Conservation (phyloP, 768 basidiomycete species). For the Boletellus emodensis region DNA sequence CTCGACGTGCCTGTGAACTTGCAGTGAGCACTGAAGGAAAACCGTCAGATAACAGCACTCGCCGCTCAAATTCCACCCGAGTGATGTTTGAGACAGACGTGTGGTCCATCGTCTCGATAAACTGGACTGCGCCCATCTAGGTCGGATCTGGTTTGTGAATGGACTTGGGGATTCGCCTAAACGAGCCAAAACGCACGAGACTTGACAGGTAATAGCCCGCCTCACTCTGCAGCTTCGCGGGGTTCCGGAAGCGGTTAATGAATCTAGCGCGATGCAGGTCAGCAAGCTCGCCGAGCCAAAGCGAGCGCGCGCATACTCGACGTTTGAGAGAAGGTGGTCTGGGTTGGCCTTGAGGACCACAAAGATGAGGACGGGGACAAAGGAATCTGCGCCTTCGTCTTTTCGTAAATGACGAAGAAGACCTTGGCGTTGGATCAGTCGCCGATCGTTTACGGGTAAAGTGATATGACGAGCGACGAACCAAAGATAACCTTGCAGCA, state of each 20-base stretch:
- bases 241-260: conserved; percentile 91
- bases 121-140: conserved; percentile 94
- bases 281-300: not conserved
- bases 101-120: conserved; percentile 98
- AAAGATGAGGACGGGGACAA: conserved; percentile 91
- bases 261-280: conserved; percentile 50
- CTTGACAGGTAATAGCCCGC: conserved; percentile 97
- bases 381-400: conserved; percentile 90
- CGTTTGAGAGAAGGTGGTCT: conserved; percentile 86
- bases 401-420: conserved; percentile 81
- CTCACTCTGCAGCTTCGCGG: conserved; percentile 86
- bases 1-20: conserved; percentile 51
- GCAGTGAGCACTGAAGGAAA: conserved; percentile 6
- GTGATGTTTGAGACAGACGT: conserved; percentile 91
- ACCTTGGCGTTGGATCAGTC: conserved; percentile 42
- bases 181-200: conserved; percentile 51
- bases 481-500: conserved; percentile 99
- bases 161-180: not conserved
- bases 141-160: conserved; percentile 4
- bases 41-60: conserved; percentile 13
- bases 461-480: conserved; percentile 34
- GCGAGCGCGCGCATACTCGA: conserved; percentile 60
- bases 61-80: conserved; percentile 89
- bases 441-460: conserved; percentile 1
- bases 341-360: conserved; percentile 96